Evolutionary conservation across 768 basidiomycete genomes (phyloP).

Genomic region (Hirschioporus abietinus): DNA sequence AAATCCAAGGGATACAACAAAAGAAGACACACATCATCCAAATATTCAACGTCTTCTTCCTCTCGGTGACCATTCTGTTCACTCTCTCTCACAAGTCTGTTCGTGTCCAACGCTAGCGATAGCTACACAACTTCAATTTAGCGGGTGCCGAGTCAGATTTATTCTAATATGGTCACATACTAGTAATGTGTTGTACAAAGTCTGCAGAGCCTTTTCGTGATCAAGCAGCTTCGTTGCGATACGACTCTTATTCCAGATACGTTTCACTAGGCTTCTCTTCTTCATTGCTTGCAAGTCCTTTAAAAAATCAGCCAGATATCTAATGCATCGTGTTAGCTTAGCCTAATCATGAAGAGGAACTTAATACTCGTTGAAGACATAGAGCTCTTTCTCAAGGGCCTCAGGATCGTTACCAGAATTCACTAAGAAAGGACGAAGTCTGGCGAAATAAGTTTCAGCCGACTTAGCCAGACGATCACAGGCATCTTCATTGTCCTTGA

Average conservation of each 20-base stretch:
- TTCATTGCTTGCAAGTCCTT: neutral
- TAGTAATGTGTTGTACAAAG: neutral
- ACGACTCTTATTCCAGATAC: neutral
- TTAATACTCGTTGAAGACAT: neutral
- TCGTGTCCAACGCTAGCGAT: neutral
- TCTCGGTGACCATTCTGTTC: too few species aligned
- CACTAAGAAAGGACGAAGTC: neutral
- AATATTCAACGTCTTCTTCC: too few species aligned
- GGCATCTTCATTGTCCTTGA: neutral
- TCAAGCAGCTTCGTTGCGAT: neutral
- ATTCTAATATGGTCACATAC: neutral
- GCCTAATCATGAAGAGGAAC: neutral
- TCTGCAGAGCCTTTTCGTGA: neutral
- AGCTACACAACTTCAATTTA: neutral
- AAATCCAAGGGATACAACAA: too few species aligned
- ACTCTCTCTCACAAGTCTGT: neutral
- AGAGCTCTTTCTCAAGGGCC: neutral
- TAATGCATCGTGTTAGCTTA: neutral
- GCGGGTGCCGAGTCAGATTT: neutral
- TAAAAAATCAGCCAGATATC: neutral
- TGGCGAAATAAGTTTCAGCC: neutral
- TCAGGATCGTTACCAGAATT: neutral
- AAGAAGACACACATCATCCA: too few species aligned
- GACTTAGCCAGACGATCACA: neutral
- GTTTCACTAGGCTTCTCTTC: neutral